Base-by-base conservation (phyloP, 1,284 basidiomycete genomes). In the Puccinia brachypodii region DNA sequence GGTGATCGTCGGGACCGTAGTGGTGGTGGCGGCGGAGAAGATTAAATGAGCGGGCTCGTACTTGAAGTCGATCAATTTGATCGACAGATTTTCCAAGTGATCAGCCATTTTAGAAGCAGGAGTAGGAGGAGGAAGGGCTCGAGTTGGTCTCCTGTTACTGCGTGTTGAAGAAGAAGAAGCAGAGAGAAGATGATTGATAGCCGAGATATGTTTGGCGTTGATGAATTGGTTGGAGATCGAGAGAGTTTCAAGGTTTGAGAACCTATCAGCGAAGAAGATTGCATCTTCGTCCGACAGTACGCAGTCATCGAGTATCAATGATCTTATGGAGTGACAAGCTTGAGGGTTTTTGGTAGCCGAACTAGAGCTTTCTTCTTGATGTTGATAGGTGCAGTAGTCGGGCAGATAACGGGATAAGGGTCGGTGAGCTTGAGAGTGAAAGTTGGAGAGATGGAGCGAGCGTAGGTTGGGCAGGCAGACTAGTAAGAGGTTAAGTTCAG, bases 381-480 rank as follows among this genome's bases (percentile, higher is more conserved):
- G n/a, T n/a, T n/a, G n/a, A n/a, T n/a, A n/a, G n/a, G n/a, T n/a
- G n/a, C n/a, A n/a, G 13, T 25, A 25, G 28, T 28, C 58, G 58
- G 58, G 11, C 33, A 73, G 14, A 28, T 73, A 73, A 31, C 69
- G 42, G 16, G 22, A 47, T 42, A 73, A 28, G 14, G 69, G 69
- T 11, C 69, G 40, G 6, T 44, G 13, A 19, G 40, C 22, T 11
- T 73, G 40, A 19, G 69, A 73, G 8, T 25, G 40, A 53, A 73
- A 73, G 8, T 47, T 9, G 25, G 69, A 73, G 8, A 73, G 69
- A 47, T 73, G 69, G 13, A 73, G 40, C 16, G 69, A 73, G 44
- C 16, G 44, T 28, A 73, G 47, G 28, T 73, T 42, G 28, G 69
- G 69, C 50, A 73, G 36, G 31, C 42, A 47, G 25, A 73, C 69